Evolutionary conservation across 352 stramenopile species (phyloP).

Genomic region (Phytophthora aleatoria): DNA sequence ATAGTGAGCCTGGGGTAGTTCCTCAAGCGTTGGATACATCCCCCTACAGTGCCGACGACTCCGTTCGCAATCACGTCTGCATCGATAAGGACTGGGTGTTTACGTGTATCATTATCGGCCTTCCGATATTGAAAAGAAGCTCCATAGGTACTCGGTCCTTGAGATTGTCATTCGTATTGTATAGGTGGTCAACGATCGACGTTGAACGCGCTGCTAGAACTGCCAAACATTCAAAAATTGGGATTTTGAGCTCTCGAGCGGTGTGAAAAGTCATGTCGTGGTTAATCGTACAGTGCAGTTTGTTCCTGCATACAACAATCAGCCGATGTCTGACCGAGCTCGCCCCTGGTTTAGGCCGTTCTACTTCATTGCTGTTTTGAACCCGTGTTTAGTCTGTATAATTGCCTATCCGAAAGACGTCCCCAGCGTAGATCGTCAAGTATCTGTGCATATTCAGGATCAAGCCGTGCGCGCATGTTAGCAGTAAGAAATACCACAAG

Average conservation of each 20-base stretch:
- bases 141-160: constrained; percentile 18
- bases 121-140: constrained; percentile 20
- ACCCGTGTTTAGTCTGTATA: constrained; percentile 13
- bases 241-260: background rate
- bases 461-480: constrained; percentile 6
- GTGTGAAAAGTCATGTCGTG: constrained; percentile 19
- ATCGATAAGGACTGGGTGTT: constrained; percentile 6
- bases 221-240: constrained; percentile 14
- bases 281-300: too few relatives aligned
- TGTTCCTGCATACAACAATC: constrained; percentile 20
- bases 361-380: background rate
- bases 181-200: constrained; percentile 5
- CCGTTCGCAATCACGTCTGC: constrained; percentile 23
- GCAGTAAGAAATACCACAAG: constrained; percentile 7
- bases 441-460: constrained; percentile 2
- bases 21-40: background rate
- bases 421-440: constrained; percentile 7
- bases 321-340: constrained; percentile 17
- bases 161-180: constrained; percentile 13
- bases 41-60: constrained; percentile 14
- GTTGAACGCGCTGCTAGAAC: background rate
- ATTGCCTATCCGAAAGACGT: background rate
- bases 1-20: background rate
- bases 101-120: constrained; percentile 17
- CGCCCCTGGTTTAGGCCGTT: background rate